Evolutionary conservation across 2,329 filamentous ascomycete species (phyloP), one percentile per base, ranked within the genome.

Genomic region (Alternaria atra): DNA sequence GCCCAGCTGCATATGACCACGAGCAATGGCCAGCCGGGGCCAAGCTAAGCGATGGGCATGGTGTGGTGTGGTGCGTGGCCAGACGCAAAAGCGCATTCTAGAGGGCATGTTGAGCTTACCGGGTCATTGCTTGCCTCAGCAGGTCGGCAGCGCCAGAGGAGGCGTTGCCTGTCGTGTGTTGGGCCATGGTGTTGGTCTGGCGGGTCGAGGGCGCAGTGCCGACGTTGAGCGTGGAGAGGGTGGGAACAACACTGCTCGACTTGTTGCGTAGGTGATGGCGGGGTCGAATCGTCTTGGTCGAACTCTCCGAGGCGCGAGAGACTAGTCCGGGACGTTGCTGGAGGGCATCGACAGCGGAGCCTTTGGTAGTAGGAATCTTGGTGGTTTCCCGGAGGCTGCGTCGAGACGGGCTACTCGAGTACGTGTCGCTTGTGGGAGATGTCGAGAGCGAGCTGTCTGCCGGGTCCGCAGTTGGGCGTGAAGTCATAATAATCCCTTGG

Each of bases 111-210:
- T 7, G 17, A 34, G 44, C 85, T 83, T 83, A 88, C 86, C 83
- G 85, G 75, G 84, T 78, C 77, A 85, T 83, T 60, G 85, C 82
- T 77, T 88, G 87, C 72, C 86, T 83, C 71, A 87, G 78, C 76
- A 87, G 78, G 71, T 88, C 86, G 52, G 84, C 83, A 56, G 86
- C 85, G 60, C 81, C 81, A 69, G 82, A 84, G 68, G 80, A 78
- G 76, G 81, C 10, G 39, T 42, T 80, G 76, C 81, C 81, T 62
- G 67, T 65, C 54, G 58, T 65, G 61, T 74, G 65, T 43, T 72
- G 69, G 68, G 76, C 72, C 73, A 74, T 76, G 56, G 69, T 73
- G 70, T 69, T 66, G 30, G 71, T 65, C 44, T 70, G 66, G 65
- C 62, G 71, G 68, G 70, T 69, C 55, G 69, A 71, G 55, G 72